Conservation (phyloP, 768 basidiomycete genomes). For the Kwoniella sp. region DNA sequence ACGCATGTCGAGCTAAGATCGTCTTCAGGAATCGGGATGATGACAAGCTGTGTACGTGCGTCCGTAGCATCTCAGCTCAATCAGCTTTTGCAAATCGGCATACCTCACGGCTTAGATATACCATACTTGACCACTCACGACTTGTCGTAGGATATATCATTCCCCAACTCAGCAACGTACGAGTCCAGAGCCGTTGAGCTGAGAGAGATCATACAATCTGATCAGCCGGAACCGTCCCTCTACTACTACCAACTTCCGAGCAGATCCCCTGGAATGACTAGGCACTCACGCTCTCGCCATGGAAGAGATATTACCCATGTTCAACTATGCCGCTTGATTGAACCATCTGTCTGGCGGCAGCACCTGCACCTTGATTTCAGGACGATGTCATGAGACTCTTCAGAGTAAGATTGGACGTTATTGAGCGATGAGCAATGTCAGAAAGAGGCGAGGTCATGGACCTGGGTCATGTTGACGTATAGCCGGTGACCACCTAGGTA, state of each 20-base stretch:
- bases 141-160: constrained; percentile 87
- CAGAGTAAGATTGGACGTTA: too few relatives aligned
- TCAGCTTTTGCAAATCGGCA: neutral
- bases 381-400: too few relatives aligned
- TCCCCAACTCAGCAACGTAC: constrained; percentile 82
- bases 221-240: neutral
- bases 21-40: constrained; percentile 78
- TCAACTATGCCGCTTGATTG: neutral
- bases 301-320: constrained; percentile 54
- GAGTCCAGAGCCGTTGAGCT: constrained; percentile 72
- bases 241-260: too few relatives aligned
- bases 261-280: neutral
- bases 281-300: constrained; percentile 54
- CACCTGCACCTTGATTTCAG: too few relatives aligned
- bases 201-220: neutral
- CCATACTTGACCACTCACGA: constrained; percentile 66
- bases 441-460: too few relatives aligned
- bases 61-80: neutral
- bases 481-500: neutral
- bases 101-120: too few relatives aligned
- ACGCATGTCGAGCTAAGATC: constrained; percentile 80
- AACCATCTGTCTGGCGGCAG: neutral
- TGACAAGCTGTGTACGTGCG: constrained; percentile 61
- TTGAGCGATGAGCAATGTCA: too few relatives aligned
- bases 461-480: too few relatives aligned